Percentiles rank a stretch among this genome's conserved stretches.
phyloP scores from a whole-genome alignment of 805 yeast species.

The Barnettozyma californica region DNA sequence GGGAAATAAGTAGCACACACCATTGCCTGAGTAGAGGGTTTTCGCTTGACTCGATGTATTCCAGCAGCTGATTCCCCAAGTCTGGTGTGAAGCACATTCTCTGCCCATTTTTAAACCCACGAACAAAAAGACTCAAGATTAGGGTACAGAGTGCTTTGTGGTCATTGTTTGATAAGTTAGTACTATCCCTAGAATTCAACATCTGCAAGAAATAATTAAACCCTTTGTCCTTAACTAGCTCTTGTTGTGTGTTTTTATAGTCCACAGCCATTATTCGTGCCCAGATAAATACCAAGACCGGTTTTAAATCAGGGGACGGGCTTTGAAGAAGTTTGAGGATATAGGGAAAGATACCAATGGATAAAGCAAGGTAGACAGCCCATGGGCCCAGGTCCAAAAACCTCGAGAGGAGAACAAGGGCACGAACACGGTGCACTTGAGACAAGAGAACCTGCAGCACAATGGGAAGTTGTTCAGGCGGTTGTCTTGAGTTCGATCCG shows the following conservation, averaged over 20 bases:
- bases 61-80: slow-evolving; percentile 59
- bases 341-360: slow-evolving; percentile 95
- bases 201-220: slow-evolving; percentile 82
- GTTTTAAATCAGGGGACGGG: slow-evolving; percentile 93
- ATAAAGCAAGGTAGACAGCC: slow-evolving; percentile 90
- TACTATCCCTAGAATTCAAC: slow-evolving; percentile 42
- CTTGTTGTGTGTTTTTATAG: slow-evolving; percentile 83
- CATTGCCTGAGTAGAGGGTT: slow-evolving; percentile 88
- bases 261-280: slow-evolving; percentile 97
- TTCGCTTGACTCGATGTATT: slow-evolving; percentile 65
- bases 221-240: slow-evolving; percentile 85
- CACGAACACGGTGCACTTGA: slow-evolving; percentile 89
- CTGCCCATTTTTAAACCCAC: slow-evolving; percentile 77
- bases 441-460: slow-evolving; percentile 88
- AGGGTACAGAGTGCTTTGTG: slow-evolving; percentile 96
- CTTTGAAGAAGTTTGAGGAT: slow-evolving; percentile 84
- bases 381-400: slow-evolving; percentile 94
- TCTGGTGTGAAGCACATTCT: slow-evolving; percentile 72
- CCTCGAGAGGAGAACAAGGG: slow-evolving; percentile 74
- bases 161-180: slow-evolving; percentile 37
- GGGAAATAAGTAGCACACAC: slow-evolving; percentile 77
- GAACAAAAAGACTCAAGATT: slow-evolving; percentile 76
- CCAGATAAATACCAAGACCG: slow-evolving; percentile 94
- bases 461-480: slow-evolving; percentile 94
- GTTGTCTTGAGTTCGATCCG: slow-evolving; percentile 70